Conservation (phyloP, 495 filamentous ascomycete species). For the Aspergillus panamensis region DNA sequence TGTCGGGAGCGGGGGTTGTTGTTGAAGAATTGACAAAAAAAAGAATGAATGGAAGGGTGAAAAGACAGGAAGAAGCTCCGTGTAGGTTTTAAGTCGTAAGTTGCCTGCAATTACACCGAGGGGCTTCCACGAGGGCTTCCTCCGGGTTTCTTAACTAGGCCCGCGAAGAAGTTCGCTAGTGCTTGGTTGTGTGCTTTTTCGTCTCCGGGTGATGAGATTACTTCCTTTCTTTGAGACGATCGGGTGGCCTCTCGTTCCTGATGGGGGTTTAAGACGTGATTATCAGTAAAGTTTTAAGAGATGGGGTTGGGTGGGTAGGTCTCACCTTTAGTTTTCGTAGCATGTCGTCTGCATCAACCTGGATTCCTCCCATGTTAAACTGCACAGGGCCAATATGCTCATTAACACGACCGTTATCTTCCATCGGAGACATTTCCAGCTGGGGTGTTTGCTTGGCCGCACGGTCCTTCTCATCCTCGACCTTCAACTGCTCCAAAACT, state of each 20-base stretch:
- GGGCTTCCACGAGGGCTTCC: conserved; percentile 44
- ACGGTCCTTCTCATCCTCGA: conserved; percentile 59
- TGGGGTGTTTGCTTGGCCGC: conserved; percentile 36
- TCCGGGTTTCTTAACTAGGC: conserved; percentile 57
- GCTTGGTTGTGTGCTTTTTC: conserved; percentile 64
- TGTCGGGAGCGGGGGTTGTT: no score
- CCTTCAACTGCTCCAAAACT: conserved; percentile 63
- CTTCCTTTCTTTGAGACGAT: conserved; percentile 45
- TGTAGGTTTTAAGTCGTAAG: conserved; percentile 5
- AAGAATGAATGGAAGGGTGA: conserved; percentile 1
- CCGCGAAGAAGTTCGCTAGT: conserved; percentile 64
- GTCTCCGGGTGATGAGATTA: conserved; percentile 38
- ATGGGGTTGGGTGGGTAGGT: conserved; percentile 2
- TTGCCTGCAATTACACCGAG: conserved; percentile 31
- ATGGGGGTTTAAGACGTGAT: no score
- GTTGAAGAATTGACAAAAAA: no score
- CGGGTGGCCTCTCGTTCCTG: conserved; percentile 57
- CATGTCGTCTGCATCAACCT: conserved; percentile 96
- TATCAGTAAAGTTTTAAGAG: no score
- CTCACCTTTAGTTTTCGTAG: conserved; percentile 79
- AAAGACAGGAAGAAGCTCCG: background rate
- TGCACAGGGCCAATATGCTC: conserved; percentile 95
- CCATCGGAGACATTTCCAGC: conserved; percentile 46
- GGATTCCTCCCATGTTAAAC: conserved; percentile 96
- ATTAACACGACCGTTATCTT: conserved; percentile 60